These are phyloP conservation scores for Cucumis sativus DNA, from an alignment of 306 rosid species.

Conservation along the genomic window Cucumber_9930_V3 NC_026656.2:4041501-4042000, in stretches of 20 bases:
- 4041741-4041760: conserved; percentile 2
- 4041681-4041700: background rate
- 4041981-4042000: background rate
- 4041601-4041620: conserved; percentile 77
- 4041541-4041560: background rate
- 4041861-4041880: conserved; percentile 75
- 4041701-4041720: background rate
- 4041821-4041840: conserved; percentile 70
- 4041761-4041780: conserved; percentile 56
- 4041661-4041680: conserved; percentile 36
- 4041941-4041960: background rate
- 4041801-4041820: conserved; percentile 58
- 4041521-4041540: background rate
- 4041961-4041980: background rate
- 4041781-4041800: conserved; percentile 96
- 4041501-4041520: background rate
- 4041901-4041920: background rate
- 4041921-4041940: background rate
- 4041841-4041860: conserved; percentile 86
- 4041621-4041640: conserved; percentile 78
- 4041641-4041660: conserved; percentile 98
- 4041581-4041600: conserved; percentile 48
- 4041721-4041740: background rate
- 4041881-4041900: conserved; percentile 20
- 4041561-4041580: background rate